These are phyloP conservation scores for Waltergamsia citrina DNA, from an alignment of 2,329 filamentous ascomycete genomes.

Conservation along the genomic window DNA sequence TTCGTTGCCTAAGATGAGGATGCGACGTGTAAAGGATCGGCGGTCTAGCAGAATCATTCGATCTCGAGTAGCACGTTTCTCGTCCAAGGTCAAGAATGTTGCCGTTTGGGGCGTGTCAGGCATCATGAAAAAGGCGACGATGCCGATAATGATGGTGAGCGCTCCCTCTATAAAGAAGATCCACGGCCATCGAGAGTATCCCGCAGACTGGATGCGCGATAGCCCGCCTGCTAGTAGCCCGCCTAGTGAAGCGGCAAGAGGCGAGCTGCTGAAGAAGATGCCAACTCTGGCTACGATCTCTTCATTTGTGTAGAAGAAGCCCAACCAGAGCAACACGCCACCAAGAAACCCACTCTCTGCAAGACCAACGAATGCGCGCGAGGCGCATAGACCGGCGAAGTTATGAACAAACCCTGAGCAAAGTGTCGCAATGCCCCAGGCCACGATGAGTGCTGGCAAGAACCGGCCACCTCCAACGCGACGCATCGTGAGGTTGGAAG, in stretches of 20 bases:
- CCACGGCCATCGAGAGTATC: slow-evolving; percentile 12
- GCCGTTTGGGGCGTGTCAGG: slow-evolving; percentile 9
- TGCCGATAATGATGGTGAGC: slow-evolving; percentile 17
- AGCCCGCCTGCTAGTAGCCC: slow-evolving; percentile 13
- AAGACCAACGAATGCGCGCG: slow-evolving; percentile 39
- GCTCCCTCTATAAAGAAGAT: slow-evolving; percentile 17
- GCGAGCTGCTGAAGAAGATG: slow-evolving; percentile 11
- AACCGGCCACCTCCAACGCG: not conserved
- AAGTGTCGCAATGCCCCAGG: slow-evolving; percentile 33
- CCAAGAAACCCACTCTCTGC: slow-evolving; percentile 50
- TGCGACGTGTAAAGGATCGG: slow-evolving; percentile 1
- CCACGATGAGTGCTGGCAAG: slow-evolving; percentile 2
- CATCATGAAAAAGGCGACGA: slow-evolving; percentile 31
- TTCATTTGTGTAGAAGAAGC: slow-evolving; percentile 39
- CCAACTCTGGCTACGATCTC: slow-evolving; percentile 32
- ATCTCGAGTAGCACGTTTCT: slow-evolving; percentile 3
- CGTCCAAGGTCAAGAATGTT: slow-evolving; percentile 2
- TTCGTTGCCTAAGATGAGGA: not conserved
- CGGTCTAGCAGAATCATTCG: slow-evolving; percentile 1
- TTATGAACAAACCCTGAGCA: slow-evolving; percentile 42
- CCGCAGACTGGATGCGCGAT: slow-evolving; percentile 10
- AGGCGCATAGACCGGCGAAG: slow-evolving; percentile 34
- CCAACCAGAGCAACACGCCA: slow-evolving; percentile 45
- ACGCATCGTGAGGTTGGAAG: slow-evolving; percentile 25
- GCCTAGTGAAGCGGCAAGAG: slow-evolving; percentile 12